Evolutionary conservation across 2,329 filamentous ascomycete species (phyloP).

Genomic region (Xylaria sp.): DNA sequence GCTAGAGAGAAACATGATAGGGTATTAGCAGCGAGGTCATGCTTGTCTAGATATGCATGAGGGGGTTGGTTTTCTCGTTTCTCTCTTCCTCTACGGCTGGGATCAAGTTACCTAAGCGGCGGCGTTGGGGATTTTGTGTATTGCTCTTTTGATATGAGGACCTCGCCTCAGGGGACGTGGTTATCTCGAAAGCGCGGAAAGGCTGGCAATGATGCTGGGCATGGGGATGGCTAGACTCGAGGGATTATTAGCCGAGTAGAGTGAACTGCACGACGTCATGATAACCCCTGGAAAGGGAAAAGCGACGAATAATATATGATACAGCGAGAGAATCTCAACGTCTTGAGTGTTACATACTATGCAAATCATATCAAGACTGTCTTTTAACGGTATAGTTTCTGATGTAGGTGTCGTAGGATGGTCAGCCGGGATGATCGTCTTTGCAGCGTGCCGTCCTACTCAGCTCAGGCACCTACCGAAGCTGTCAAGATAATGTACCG

Average conservation of each 20-base stretch:
- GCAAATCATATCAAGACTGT: too few relatives aligned
- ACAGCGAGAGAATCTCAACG: too few relatives aligned
- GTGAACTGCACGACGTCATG: constrained; percentile 18
- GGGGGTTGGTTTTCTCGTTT: not conserved
- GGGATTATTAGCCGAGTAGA: constrained; percentile 12
- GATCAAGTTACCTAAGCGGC: not conserved
- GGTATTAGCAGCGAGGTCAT: not conserved
- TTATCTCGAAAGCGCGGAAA: constrained; percentile 5
- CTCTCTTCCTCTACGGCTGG: not conserved
- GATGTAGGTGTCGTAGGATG: not conserved
- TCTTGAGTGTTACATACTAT: too few relatives aligned
- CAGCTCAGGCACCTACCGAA: not conserved
- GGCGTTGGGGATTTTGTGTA: constrained; percentile 12
- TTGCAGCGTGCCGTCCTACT: constrained; percentile 3
- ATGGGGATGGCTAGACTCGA: not conserved
- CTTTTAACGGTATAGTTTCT: too few relatives aligned
- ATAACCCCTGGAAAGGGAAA: constrained; percentile 15
- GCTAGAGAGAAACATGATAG: too few relatives aligned
- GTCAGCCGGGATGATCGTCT: not conserved
- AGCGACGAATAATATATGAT: constrained; percentile 1
- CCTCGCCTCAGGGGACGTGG: not conserved
- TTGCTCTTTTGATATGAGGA: constrained; percentile 1
- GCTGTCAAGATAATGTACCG: too few relatives aligned
- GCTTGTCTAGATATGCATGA: not conserved
- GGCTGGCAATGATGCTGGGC: not conserved